These are phyloP conservation scores for Colletotrichum sp. DNA, from an alignment of 2,329 filamentous ascomycete genomes.

Conservation along the genomic window DNA sequence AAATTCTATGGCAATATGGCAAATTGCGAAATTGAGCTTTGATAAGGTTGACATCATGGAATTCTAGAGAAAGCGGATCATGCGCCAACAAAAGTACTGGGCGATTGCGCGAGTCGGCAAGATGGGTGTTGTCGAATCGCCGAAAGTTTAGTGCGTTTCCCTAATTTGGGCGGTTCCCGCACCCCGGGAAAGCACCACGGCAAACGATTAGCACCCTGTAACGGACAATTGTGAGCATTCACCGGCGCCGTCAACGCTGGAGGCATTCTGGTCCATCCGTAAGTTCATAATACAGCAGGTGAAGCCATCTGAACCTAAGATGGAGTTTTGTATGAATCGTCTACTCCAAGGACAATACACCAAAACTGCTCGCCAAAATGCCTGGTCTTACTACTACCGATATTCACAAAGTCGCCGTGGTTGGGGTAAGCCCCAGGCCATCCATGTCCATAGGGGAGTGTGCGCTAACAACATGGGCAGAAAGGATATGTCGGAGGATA, in stretches of 20 bases:
- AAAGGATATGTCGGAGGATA: slow-evolving; percentile 2
- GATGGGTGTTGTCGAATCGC: neutral
- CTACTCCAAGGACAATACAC: neutral
- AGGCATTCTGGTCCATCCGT: rapidly evolving
- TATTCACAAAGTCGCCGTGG: neutral
- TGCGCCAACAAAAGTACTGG: neutral
- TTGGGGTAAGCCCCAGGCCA: neutral
- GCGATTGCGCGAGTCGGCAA: neutral
- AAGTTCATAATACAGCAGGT: neutral
- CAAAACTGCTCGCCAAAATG: neutral
- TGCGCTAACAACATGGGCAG: neutral
- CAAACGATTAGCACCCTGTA: neutral
- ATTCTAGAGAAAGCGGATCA: neutral
- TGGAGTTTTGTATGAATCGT: neutral
- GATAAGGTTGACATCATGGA: rapidly evolving
- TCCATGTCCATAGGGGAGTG: no score
- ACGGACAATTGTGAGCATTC: neutral
- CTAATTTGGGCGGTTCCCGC: neutral
- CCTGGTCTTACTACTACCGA: neutral
- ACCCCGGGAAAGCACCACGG: neutral
- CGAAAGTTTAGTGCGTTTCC: neutral
- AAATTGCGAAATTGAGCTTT: no score
- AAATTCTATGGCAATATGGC: neutral
- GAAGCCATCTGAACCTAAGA: rapidly evolving
- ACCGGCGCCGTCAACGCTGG: neutral